Conservation (phyloP, 2,329 filamentous ascomycete species). For the Aspergillus fijiensis region DNA sequence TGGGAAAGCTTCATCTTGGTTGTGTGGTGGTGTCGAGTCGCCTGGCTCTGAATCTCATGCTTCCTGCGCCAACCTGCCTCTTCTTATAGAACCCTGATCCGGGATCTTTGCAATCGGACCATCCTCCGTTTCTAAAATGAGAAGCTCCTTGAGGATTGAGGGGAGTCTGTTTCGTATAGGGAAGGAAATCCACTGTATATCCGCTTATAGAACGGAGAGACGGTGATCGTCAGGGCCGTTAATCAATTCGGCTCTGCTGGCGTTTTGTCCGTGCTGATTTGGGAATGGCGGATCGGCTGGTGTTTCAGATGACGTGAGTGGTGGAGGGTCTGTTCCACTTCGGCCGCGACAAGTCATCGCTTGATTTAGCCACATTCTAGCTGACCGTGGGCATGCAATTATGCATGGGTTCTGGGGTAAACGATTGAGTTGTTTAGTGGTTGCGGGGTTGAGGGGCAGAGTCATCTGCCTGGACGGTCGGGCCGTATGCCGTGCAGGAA, state of each 20-base stretch:
- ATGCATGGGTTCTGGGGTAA: not conserved
- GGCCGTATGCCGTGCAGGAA: not conserved
- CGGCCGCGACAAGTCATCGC: not conserved
- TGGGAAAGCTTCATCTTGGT: constrained; percentile 21
- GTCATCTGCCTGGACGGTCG: not conserved
- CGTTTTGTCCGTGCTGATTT: constrained; percentile 19
- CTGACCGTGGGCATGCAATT: not conserved
- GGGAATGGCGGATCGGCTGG: constrained; percentile 2
- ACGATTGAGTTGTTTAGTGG: not conserved
- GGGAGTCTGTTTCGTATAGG: not conserved
- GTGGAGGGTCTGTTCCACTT: not conserved
- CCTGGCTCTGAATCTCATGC: not conserved
- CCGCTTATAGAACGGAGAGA: not conserved
- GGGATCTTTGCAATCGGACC: constrained; percentile 8
- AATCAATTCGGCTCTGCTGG: constrained; percentile 14
- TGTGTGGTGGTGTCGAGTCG: not conserved
- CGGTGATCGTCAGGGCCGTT: constrained; percentile 7
- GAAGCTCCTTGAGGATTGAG: constrained; percentile 2
- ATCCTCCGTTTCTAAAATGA: constrained; percentile 19
- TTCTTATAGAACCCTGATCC: not conserved
- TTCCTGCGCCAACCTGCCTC: not conserved
- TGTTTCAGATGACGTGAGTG: not conserved
- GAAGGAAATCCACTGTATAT: not conserved
- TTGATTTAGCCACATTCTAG: not conserved
- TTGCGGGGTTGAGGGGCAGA: not conserved